Evolutionary conservation across 768 basidiomycete species (phyloP).

Genomic region (Mycena filopes): DNA sequence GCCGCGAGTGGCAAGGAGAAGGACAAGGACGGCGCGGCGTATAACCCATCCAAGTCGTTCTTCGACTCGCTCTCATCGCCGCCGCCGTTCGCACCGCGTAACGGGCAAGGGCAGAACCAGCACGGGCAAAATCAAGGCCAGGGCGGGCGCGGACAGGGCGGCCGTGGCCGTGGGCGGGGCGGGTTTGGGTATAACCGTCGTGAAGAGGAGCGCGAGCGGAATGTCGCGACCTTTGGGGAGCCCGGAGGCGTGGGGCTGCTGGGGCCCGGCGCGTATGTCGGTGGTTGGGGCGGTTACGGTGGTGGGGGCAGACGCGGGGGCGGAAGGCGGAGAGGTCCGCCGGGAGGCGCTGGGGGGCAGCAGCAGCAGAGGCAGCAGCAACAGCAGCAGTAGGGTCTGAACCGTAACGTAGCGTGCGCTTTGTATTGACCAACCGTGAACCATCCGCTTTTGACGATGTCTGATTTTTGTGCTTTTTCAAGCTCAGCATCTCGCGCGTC

Average conservation of each 20-base stretch:
- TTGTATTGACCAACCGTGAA: too few relatives aligned
- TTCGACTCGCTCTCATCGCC: constrained; percentile 75
- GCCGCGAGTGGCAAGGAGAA: constrained; percentile 49
- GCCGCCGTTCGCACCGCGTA: constrained; percentile 28
- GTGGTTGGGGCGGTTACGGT: constrained; percentile 80
- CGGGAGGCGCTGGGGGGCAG: not conserved
- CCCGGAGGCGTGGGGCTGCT: constrained; percentile 81
- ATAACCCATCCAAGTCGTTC: constrained; percentile 83
- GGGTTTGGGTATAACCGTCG: constrained; percentile 72
- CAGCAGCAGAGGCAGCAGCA: not conserved
- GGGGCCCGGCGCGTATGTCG: constrained; percentile 84
- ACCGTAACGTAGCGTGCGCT: too few relatives aligned
- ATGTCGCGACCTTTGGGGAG: constrained; percentile 90
- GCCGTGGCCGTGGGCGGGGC: constrained; percentile 56
- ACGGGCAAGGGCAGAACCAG: constrained; percentile 51
- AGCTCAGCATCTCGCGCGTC: too few relatives aligned
- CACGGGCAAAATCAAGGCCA: constrained; percentile 45
- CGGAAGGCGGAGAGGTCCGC: constrained; percentile 38
- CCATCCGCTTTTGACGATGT: too few relatives aligned
- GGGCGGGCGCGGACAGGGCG: constrained; percentile 49
- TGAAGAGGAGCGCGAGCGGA: constrained; percentile 86
- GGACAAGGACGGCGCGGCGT: constrained; percentile 57
- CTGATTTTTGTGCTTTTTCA: too few relatives aligned
- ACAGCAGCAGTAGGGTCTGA: too few relatives aligned
- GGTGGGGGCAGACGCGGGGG: constrained; percentile 54